phyloP scores from a whole-genome alignment of 1,284 basidiomycete genomes.

The Naganishia liquefaciens region DNA sequence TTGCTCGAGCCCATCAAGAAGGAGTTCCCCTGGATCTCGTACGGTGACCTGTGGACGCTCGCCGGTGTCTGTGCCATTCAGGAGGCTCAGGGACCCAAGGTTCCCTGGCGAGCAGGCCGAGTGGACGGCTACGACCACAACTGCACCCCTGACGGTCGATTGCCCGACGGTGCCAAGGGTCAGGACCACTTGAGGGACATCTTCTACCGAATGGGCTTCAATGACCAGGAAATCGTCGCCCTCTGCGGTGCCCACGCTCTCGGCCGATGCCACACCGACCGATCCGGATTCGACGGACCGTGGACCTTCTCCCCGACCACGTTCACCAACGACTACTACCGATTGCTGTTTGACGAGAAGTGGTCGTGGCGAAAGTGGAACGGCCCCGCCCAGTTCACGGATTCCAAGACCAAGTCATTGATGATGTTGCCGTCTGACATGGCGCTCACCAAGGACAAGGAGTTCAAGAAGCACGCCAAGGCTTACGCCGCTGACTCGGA shows the following conservation, averaged over 20 bases:
- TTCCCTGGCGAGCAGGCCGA: constrained; percentile 85
- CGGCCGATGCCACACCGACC: constrained; percentile 82
- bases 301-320: constrained; percentile 70
- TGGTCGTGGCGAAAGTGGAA: constrained; percentile 67
- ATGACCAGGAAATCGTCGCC: constrained; percentile 95
- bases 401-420: constrained; percentile 80
- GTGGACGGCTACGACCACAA: constrained; percentile 76
- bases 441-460: constrained; percentile 78
- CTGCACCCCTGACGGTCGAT: constrained; percentile 87
- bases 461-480: constrained; percentile 80
- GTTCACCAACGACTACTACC: constrained; percentile 87
- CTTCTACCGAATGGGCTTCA: constrained; percentile 94
- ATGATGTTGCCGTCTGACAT: constrained; percentile 95
- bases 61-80: constrained; percentile 70
- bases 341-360: constrained; percentile 82
- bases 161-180: constrained; percentile 86
- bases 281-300: constrained; percentile 84
- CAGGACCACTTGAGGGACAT: constrained; percentile 83
- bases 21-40: constrained; percentile 81
- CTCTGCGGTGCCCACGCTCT: constrained; percentile 92
- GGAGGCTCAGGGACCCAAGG: constrained; percentile 62
- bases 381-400: constrained; percentile 90
- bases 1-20: constrained; percentile 86
- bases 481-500: constrained; percentile 79
- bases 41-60: constrained; percentile 92